Conservation (phyloP, 2,329 filamentous ascomycete species). For the Cryphonectria radicalis region DNA sequence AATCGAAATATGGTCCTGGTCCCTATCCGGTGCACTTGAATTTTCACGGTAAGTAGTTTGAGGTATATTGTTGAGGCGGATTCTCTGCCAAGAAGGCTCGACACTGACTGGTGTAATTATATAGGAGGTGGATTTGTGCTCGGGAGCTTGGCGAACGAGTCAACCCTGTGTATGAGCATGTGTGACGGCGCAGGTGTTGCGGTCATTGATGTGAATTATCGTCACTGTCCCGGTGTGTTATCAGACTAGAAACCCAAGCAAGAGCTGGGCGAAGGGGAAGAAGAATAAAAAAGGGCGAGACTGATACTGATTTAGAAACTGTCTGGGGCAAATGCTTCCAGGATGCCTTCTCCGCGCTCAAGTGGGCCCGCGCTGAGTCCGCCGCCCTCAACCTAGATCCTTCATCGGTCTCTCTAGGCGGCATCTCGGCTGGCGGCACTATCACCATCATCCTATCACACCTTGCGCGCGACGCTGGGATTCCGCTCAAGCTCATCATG, state of each 20-base stretch:
- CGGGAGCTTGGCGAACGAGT: conserved; percentile 41
- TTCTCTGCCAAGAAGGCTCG: background rate
- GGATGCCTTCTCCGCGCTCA: conserved; percentile 43
- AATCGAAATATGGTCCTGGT: conserved; percentile 35
- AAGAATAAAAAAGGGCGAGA: no score
- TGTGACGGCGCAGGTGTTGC: conserved; percentile 42
- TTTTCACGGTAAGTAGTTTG: conserved; percentile 38
- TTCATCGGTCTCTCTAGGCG: conserved; percentile 43
- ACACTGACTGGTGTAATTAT: background rate
- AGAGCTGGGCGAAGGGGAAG: background rate
- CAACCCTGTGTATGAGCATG: conserved; percentile 42
- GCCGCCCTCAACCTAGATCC: conserved; percentile 38
- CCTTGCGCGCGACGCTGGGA: conserved; percentile 42
- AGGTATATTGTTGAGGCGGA: background rate
- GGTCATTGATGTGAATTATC: conserved; percentile 46
- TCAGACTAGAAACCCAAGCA: background rate
- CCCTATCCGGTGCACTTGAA: conserved; percentile 43
- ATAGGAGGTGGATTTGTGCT: conserved; percentile 45
- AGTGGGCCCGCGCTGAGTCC: conserved; percentile 39
- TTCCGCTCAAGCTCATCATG: conserved; percentile 42
- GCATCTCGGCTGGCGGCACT: conserved; percentile 44
- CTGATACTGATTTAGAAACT: conserved; percentile 34
- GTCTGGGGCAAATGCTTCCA: conserved; percentile 43
- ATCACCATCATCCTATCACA: conserved; percentile 43
- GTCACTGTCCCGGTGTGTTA: conserved; percentile 36